phyloP scores from a whole-genome alignment of 345 rosid species.

The Mallotus nudiflorus region DNA sequence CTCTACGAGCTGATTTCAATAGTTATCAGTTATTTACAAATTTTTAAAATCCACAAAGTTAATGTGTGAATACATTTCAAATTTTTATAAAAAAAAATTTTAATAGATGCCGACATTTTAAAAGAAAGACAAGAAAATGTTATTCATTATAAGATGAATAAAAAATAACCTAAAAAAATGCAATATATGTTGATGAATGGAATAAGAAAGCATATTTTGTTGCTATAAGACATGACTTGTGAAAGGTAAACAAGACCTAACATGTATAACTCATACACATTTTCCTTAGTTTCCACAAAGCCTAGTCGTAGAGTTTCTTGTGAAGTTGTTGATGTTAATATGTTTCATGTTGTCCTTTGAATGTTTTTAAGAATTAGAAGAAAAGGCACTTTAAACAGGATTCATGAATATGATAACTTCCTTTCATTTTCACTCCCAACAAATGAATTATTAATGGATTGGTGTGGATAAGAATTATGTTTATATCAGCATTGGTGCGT shows the following conservation, averaged over 20 bases:
- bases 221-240: neutral
- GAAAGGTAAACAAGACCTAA: neutral
- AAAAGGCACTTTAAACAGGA: neutral
- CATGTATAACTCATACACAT: neutral
- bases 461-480: neutral
- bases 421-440: neutral
- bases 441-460: neutral
- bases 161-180: no score
- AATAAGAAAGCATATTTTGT: no score
- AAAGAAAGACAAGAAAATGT: no score
- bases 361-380: neutral
- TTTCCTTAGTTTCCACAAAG: neutral
- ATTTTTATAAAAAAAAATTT: no score
- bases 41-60: no score
- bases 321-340: neutral
- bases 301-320: neutral
- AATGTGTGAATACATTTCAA: no score
- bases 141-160: no score
- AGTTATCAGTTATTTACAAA: no score
- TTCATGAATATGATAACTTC: neutral
- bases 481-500: neutral
- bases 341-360: neutral
- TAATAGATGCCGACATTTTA: no score
- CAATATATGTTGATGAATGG: no score
- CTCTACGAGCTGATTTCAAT: no score